These are phyloP conservation scores for Persicaria tinctoria DNA, from an alignment of 148 eudicot genomes.

Conservation along the genomic window DNA sequence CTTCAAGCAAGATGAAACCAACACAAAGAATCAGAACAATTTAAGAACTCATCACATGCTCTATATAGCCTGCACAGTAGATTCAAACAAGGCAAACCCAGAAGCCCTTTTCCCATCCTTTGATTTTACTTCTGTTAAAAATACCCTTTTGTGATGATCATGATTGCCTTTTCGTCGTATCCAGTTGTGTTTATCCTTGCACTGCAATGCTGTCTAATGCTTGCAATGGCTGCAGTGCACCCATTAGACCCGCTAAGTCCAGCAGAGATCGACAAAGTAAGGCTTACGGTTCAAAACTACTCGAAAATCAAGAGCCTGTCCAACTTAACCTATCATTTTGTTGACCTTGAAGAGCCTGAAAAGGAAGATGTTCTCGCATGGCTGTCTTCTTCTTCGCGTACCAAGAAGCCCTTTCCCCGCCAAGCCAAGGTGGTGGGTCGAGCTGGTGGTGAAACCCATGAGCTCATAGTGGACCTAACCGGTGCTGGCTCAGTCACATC, in stretches of 20 bases:
- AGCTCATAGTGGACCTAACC: constrained; percentile 44
- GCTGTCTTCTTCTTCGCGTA: constrained; percentile 24
- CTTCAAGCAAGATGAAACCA: constrained; percentile 5
- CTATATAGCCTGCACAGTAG: background rate
- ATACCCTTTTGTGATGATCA: background rate
- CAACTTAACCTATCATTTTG: constrained; percentile 58
- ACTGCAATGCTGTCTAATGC: constrained; percentile 3
- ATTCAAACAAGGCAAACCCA: background rate
- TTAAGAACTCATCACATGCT: background rate
- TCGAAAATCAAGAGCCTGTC: constrained; percentile 36
- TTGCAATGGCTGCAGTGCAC: constrained; percentile 26
- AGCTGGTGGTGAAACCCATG: constrained; percentile 43
- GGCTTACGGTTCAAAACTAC: constrained; percentile 28
- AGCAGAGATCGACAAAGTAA: constrained; percentile 42
- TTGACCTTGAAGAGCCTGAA: constrained; percentile 81
- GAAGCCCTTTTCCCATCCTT: background rate
- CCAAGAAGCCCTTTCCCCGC: constrained; percentile 34
- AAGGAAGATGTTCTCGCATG: constrained; percentile 46
- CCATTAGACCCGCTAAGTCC: constrained; percentile 75
- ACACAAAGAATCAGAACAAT: background rate
- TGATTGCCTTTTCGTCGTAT: constrained; percentile 4
- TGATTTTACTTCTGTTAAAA: background rate
- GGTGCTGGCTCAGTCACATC: constrained; percentile 27
- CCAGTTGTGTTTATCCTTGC: background rate
- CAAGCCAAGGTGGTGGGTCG: constrained; percentile 63